phyloP scores from a whole-genome alignment of 495 filamentous ascomycete species.

The Aspergillus steynii region DNA sequence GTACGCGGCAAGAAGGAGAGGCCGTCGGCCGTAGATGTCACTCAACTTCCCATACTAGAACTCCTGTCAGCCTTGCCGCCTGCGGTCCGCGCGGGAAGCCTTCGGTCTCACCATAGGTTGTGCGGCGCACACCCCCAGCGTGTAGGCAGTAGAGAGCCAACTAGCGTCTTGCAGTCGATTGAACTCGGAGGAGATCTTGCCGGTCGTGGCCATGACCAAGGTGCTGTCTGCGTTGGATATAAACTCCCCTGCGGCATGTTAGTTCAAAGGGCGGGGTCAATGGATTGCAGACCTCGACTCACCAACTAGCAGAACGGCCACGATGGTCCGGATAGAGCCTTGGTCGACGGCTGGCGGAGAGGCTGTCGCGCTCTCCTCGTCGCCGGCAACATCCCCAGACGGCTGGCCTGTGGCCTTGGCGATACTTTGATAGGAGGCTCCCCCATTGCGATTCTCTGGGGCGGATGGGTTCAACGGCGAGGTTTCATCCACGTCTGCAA shows the following conservation, averaged over 20 bases:
- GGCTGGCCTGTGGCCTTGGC: background rate
- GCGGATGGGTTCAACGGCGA: conserved; percentile 9
- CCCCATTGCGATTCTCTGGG: background rate
- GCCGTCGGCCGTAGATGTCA: conserved; percentile 49
- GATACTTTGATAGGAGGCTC: conserved; percentile 2
- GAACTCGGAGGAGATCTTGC: conserved; percentile 67
- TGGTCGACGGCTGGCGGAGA: conserved; percentile 1
- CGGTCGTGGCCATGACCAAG: conserved; percentile 63
- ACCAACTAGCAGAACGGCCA: conserved; percentile 41
- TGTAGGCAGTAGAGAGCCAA: conserved; percentile 69
- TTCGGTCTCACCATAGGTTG: conserved; percentile 50
- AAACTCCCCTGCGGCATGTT: conserved; percentile 57
- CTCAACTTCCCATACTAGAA: conserved; percentile 46
- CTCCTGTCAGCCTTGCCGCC: background rate
- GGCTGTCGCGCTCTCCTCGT: conserved; percentile 31
- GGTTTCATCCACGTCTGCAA: conserved; percentile 7
- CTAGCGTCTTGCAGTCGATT: conserved; percentile 56
- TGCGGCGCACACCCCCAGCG: conserved; percentile 57
- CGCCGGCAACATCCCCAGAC: conserved; percentile 6
- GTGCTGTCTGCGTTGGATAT: conserved; percentile 63
- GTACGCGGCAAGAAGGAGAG: conserved; percentile 41
- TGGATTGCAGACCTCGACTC: background rate
- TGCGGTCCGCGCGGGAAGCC: background rate
- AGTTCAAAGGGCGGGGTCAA: background rate
- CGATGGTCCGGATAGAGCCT: conserved; percentile 28